Evolutionary conservation across 2,329 filamentous ascomycete species (phyloP), one percentile per base, ranked within the genome.

Genomic region (Teratosphaeria epicoccoides): DNA sequence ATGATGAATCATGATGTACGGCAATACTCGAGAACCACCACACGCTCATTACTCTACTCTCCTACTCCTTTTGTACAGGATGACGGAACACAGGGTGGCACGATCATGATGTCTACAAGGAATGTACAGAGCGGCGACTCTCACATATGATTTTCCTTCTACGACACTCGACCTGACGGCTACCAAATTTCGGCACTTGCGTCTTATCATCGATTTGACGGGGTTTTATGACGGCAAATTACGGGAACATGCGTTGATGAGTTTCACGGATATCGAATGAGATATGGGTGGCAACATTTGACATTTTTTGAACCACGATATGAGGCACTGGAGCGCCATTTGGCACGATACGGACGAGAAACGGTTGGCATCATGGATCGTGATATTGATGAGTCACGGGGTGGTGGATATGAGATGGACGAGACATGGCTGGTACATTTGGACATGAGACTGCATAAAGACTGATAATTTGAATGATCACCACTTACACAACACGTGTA

Each of bases 201-300:
- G 44, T 43, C n/a, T 46, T 47, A 43, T 46, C 20, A 26, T 17
- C 14, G n/a, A n/a, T n/a, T 46, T 49, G 46, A 29, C 28, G 28
- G 28, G 14, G 4, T 29, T 11, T 3, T 3, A 11, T 40, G 33
- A 20, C 33, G 33, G n/a, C 33, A 40, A 22, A 24, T 14, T 43
- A 54, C 47, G 52, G 54, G 54, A 43, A 23, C 28, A 52, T 55
- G 50, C 53, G 49, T 29, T 55, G 50, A 52, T 50, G 52, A 52
- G 14, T 46, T 46, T 20, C 25, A n/a, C 25, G 33, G 24, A 47
- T 20, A 43, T 46, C n/a, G 29, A 45, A 22, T 17, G n/a, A 25
- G 22, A 20, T 44, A 14, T 17, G 33, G 33, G n/a, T 24, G 43
- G 43, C 43, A 46, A 11, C n/a, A n/a, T n/a, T n/a, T n/a, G n/a